Evolutionary conservation across 352 stramenopile species (phyloP).

Genomic region (Phytophthora meadii): DNA sequence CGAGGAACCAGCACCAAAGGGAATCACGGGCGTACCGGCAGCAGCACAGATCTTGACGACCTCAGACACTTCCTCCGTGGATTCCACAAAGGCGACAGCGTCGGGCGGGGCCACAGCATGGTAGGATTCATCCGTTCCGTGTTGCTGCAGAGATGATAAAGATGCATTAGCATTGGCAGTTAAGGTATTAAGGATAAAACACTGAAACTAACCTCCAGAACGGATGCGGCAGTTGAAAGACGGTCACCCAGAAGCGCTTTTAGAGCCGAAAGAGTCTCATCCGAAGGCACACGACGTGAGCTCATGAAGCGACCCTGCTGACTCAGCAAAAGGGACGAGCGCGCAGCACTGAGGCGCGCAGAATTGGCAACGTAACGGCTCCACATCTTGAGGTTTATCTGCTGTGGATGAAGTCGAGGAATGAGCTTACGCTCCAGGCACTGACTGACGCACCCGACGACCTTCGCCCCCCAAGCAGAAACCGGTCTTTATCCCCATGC

Average conservation of each 20-base stretch:
- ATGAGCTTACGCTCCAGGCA: constrained; percentile 24
- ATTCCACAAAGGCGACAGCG: constrained; percentile 88
- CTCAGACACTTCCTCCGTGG: constrained; percentile 87
- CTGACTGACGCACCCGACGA: constrained; percentile 15
- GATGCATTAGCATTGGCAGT: background rate
- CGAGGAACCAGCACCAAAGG: constrained; percentile 93
- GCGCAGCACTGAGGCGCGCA: constrained; percentile 15
- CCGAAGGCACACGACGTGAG: constrained; percentile 32
- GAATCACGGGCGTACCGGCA: constrained; percentile 91
- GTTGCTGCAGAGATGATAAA: constrained; percentile 55
- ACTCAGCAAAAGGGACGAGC: constrained; percentile 22
- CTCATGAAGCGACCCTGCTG: constrained; percentile 33
- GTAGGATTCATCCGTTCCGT: constrained; percentile 93
- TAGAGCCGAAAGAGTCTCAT: constrained; percentile 52
- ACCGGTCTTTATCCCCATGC: constrained; percentile 1
- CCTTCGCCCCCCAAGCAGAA: constrained; percentile 19
- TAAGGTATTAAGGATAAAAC: background rate
- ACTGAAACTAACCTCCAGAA: constrained; percentile 55
- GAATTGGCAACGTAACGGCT: constrained; percentile 36
- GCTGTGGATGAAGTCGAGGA: constrained; percentile 26
- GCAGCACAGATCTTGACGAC: constrained; percentile 92
- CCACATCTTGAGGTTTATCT: constrained; percentile 39
- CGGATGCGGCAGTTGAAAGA: constrained; percentile 66
- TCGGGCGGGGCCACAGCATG: constrained; percentile 86
- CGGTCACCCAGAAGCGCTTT: constrained; percentile 71